Evolutionary conservation across 768 basidiomycete species (phyloP), one percentile per base, ranked within the genome.

Genomic region (Dictyophora rubrovolvata): DNA sequence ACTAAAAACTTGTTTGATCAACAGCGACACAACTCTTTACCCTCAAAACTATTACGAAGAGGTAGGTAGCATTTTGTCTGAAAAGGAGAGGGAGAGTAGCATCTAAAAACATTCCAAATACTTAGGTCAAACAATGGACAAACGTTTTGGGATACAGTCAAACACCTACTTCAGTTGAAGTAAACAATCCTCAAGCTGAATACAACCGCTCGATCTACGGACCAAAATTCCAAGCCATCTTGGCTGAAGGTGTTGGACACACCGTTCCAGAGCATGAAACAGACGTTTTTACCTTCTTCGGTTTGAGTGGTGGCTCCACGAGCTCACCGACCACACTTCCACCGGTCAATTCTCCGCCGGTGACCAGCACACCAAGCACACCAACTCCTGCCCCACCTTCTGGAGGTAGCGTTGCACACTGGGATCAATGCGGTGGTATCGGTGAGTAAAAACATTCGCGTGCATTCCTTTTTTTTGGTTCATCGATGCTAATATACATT

Each of bases 171-270:
- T 67, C 72, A 8, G 73, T 70, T 51, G 67, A 71, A 55, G 63
- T 69, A 48, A 77, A 77, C 65, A 73, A 71, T 21, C 79, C 79
- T 9, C 58, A 70, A 12, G 66, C 71, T 33, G 75, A 75, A 35
- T 81, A 78, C 73, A 77, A 77, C 21, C 73, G 73, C 56, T 69
- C 75, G 2, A 73, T 72, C 17, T 82, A 77, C 64, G 81, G 81
- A 11, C 71, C 77, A 48, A 70, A 73, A 60, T 72, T 81, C 65
- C 75, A 78, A 63, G 79, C 74, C n/a, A 78, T 79, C 62, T 71
- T 72, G 56, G 79, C 77, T 7, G 66, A 69, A 54, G 73, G 73
- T 17, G 75, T 80, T 20, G 76, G 75, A 50, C 81, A 82, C 68
- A 77, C 77, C 54, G 75, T 81, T n/a, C 79, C 77, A 11, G 71